Base-by-base conservation (phyloP, 1,139 yeast species). In the Geotrichum histeridarum region DNA sequence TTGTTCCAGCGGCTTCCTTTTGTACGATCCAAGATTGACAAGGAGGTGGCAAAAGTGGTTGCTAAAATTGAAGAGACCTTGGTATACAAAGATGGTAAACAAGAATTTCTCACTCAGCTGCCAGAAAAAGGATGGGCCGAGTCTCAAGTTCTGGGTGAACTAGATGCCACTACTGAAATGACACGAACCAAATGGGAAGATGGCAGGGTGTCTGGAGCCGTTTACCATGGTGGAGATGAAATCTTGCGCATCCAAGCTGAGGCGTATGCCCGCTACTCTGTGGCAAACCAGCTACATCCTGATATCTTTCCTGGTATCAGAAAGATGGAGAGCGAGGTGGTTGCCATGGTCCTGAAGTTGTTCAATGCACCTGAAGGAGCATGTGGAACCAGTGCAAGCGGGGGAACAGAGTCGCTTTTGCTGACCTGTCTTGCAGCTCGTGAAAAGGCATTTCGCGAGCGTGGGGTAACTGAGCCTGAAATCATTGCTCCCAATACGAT, bases 291-390 rank as follows among this genome's bases (percentile, higher is more conserved):
- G 70, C 75, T 93, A 55, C 99, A 93, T 66, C 99, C 99, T 0
- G 98, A 93, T 70, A 95, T 90, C 8, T 93, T 93, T 67, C 99
- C 99, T 0, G 98, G 95, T 1, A 88, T 93, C 4, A 81, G 99
- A 43, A 90, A 91, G 69, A 91, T 93, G 96, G 99, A 93, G 66
- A 78, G 96, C 1, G 98, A 93, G 67, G 88, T 91, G 6, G 98
- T 93, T 2, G 76, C 94, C 1, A 93, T 93, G 98, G 94, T 87
- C 8, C 74, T 93, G 60, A 78, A 77, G 22, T 66, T 90, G 63
- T 93, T 86, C 73, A 79, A 91, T 69, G 95, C 95, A 1, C 84
- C 86, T 1, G 68, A 69, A 22, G 67, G 77, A 0, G 89, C 85
- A 0, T 88, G 94, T 66, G 98, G 98, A 12, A 82, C 94, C n/a